Percentiles rank a stretch among this genome's conserved stretches.
phyloP scores from a whole-genome alignment of 2,329 filamentous ascomycete genomes.

The Cercospora brassicicola region DNA sequence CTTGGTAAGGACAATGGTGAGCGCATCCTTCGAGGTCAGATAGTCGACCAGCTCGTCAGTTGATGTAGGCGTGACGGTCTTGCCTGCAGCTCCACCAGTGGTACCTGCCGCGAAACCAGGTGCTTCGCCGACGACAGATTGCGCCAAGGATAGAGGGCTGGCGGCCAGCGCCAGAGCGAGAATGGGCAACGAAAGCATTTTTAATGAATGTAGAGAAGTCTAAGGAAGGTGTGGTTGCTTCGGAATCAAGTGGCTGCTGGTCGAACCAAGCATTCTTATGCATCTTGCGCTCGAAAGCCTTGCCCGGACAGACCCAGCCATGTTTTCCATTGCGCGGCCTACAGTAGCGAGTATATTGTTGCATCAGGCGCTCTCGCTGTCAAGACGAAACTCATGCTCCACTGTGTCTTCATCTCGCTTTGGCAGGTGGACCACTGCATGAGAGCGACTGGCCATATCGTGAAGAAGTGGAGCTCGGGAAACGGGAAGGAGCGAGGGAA shows the following conservation, averaged over 20 bases:
- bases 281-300: background rate
- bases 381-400: slow-evolving; percentile 8
- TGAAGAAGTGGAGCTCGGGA: background rate
- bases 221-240: background rate
- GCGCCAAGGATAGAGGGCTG: slow-evolving; percentile 40
- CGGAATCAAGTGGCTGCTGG: background rate
- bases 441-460: background rate
- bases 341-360: background rate
- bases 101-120: slow-evolving; percentile 56
- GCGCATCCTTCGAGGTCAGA: slow-evolving; percentile 55
- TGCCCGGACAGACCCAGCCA: background rate
- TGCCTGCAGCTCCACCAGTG: slow-evolving; percentile 60
- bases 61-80: slow-evolving; percentile 36
- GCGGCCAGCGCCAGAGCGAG: slow-evolving; percentile 56
- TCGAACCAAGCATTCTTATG: background rate
- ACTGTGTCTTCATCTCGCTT: slow-evolving; percentile 10
- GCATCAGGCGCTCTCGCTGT: background rate
- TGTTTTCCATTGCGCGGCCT: background rate
- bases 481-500: background rate
- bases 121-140: slow-evolving; percentile 39
- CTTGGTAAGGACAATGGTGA: slow-evolving; percentile 60
- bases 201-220: background rate
- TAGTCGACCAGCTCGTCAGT: slow-evolving; percentile 60
- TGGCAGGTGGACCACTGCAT: background rate
- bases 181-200: slow-evolving; percentile 11